Evolutionary conservation across 139 green algal genomes (phyloP).

Genomic region (Ettlia oleoabundans): DNA sequence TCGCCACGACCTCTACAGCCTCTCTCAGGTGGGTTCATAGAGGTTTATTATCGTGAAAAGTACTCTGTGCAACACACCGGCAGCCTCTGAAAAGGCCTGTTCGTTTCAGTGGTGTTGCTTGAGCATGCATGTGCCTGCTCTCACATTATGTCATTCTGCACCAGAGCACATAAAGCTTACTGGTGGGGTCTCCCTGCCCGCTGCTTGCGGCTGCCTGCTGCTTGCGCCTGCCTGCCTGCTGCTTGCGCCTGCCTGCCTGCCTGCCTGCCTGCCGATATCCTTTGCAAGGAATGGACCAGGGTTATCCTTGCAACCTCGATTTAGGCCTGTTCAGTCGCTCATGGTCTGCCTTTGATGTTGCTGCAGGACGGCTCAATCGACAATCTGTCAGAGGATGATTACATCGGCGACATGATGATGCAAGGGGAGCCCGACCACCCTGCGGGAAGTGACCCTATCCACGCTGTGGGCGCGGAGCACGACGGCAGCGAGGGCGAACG

Average conservation of each 20-base stretch:
- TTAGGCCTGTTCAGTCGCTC: background rate
- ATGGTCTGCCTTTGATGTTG: background rate
- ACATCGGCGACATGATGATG: slow-evolving; percentile 44
- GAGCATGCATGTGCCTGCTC: too few relatives aligned
- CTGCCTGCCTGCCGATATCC: background rate
- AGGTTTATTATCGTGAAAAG: too few relatives aligned
- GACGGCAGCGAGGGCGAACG: background rate
- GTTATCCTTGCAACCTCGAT: too few relatives aligned
- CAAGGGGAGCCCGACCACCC: slow-evolving; percentile 41
- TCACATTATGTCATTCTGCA: too few relatives aligned
- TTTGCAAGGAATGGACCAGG: background rate
- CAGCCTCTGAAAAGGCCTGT: too few relatives aligned
- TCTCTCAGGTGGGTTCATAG: slow-evolving; percentile 27
- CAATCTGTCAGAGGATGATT: background rate
- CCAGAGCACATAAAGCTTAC: too few relatives aligned
- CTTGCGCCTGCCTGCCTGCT: too few relatives aligned
- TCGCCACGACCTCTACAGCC: slow-evolving; percentile 12
- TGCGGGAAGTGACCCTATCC: too few relatives aligned
- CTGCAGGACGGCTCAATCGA: slow-evolving; percentile 13
- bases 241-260: background rate
- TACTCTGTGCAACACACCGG: too few relatives aligned
- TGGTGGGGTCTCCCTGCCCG: too few relatives aligned
- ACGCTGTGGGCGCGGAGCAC: too few relatives aligned
- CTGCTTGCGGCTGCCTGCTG: too few relatives aligned
- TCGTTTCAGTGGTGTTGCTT: background rate